Evolutionary conservation across 2,329 filamentous ascomycete genomes (phyloP), one percentile per base, ranked within the genome.

Genomic region (Lachnellula suecica): DNA sequence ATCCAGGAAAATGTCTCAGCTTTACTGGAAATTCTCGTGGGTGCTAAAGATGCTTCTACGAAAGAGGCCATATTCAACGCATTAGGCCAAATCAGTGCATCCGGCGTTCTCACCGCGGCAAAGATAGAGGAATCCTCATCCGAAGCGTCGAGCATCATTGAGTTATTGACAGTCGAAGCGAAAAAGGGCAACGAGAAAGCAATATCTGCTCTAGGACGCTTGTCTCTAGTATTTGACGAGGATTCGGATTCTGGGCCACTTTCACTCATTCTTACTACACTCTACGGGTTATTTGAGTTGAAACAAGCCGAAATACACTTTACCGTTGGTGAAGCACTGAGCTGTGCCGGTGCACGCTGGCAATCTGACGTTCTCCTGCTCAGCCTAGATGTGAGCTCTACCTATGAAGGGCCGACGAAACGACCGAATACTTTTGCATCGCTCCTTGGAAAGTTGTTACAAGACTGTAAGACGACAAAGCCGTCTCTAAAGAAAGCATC

Each of bases 291-390:
- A 3, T 88, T 95, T 62, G 91, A 96, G 66, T 83, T 94, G 40
- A 89, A 89, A 60, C 87, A 91, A 61, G 83, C 89, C 0, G 93
- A 97, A 68, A 81, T 92, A 1, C 93, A 97, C 57, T 97, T 99
- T 66, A 83, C 91, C 0, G 84, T 96, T 24, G 94, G 94, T 13
- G 92, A 96, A 67, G 91, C 94, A 11, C 79, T 97, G 48, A 87
- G 88, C 43, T 88, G 88, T 43, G 82, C 88, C 6, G 81, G 89
- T 34, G 83, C 81, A 34, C 86, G 92, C 35, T 97, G 93, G 92
- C 81, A 88, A 29, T 95, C 93, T 0, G 85, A 88, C 56, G 86
- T 87, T 20, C 77, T 97, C 15, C 82, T 85, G 51, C 79, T 92
- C 1, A 83, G 84, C 42, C 74, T 93, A 44, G 90, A 97, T 60